Evolutionary conservation across 345 rosid species (phyloP).

Genomic region (Iberis pinnata): DNA sequence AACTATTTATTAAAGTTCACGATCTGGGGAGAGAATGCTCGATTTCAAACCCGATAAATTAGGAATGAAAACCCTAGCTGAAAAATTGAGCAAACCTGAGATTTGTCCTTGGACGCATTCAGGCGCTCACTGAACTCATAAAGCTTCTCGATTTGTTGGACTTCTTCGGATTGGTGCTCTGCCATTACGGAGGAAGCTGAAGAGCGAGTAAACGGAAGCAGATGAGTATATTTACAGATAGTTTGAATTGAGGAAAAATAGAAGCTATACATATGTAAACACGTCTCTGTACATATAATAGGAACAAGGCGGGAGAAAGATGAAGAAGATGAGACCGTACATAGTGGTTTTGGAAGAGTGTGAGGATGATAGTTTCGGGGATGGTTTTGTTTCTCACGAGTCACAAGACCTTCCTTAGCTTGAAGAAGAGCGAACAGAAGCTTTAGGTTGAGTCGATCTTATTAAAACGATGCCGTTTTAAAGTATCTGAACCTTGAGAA

Average conservation of each 20-base stretch:
- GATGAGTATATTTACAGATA: slow-evolving; percentile 17
- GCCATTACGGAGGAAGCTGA: slow-evolving; percentile 46
- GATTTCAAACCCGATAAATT: no score
- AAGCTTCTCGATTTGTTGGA: slow-evolving; percentile 81
- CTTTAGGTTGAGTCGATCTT: not conserved
- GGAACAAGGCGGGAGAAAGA: slow-evolving; percentile 12
- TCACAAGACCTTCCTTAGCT: slow-evolving; percentile 13
- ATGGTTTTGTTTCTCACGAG: not conserved
- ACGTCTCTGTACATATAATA: not conserved
- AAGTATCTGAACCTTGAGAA: not conserved
- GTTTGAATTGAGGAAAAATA: not conserved
- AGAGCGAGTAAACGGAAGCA: slow-evolving; percentile 28
- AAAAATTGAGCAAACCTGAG: slow-evolving; percentile 44
- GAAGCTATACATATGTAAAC: not conserved
- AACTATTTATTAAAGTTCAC: no score
- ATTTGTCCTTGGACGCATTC: slow-evolving; percentile 90
- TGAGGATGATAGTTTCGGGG: slow-evolving; percentile 1
- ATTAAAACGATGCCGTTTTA: not conserved
- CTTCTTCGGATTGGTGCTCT: slow-evolving; percentile 54
- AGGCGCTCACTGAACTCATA: slow-evolving; percentile 96
- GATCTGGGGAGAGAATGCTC: no score
- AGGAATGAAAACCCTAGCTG: slow-evolving; percentile 30
- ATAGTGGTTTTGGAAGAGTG: slow-evolving; percentile 1
- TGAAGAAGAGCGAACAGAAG: slow-evolving; percentile 20
- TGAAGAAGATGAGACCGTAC: slow-evolving; percentile 27